Percentiles rank a stretch among this genome's conserved stretches.
These are phyloP conservation scores for Hypoxylon subgilvum DNA, from an alignment of 495 filamentous ascomycete genomes.

Conservation along the genomic window DNA sequence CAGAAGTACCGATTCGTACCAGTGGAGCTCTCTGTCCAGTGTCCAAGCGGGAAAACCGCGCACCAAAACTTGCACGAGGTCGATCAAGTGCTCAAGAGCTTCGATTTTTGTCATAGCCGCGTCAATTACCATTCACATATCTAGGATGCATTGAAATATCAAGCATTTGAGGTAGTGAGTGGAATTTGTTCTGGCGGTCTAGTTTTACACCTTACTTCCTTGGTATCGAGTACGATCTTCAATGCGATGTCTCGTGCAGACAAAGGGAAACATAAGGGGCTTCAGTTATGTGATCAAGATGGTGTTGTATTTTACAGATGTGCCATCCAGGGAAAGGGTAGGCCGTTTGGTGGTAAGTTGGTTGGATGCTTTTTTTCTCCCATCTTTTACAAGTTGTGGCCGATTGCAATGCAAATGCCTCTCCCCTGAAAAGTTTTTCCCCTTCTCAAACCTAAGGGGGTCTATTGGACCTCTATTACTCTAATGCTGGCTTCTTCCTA, in stretches of 20 bases:
- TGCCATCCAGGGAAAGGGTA: constrained; percentile 16
- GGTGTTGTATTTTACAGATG: constrained; percentile 36
- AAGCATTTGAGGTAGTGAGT: constrained; percentile 5
- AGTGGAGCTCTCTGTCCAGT: background rate
- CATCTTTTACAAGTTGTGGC: constrained; percentile 33
- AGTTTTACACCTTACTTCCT: too few relatives aligned
- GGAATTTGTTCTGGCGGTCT: constrained; percentile 11
- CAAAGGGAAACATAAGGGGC: constrained; percentile 1
- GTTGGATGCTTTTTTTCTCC: constrained; percentile 21
- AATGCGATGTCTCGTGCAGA: background rate
- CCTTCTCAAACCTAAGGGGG: constrained; percentile 19
- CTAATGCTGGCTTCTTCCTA: constrained; percentile 43
- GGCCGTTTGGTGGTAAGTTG: background rate
- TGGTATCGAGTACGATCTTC: too few relatives aligned
- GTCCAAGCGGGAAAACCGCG: constrained; percentile 30
- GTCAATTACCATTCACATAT: constrained; percentile 2
- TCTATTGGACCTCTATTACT: constrained; percentile 43
- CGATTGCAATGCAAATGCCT: constrained; percentile 36
- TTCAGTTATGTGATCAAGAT: constrained; percentile 23
- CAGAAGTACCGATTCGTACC: too few relatives aligned
- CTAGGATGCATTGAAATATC: constrained; percentile 2
- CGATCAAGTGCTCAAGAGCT: constrained; percentile 9
- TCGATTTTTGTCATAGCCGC: background rate
- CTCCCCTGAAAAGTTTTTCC: constrained; percentile 17
- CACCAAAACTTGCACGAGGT: constrained; percentile 24